A percentile compares a stretch with the other conserved stretches of the same genome.
Conservation (phyloP, 257 asterid species). For the Nicotiana noctiflora region DNA sequence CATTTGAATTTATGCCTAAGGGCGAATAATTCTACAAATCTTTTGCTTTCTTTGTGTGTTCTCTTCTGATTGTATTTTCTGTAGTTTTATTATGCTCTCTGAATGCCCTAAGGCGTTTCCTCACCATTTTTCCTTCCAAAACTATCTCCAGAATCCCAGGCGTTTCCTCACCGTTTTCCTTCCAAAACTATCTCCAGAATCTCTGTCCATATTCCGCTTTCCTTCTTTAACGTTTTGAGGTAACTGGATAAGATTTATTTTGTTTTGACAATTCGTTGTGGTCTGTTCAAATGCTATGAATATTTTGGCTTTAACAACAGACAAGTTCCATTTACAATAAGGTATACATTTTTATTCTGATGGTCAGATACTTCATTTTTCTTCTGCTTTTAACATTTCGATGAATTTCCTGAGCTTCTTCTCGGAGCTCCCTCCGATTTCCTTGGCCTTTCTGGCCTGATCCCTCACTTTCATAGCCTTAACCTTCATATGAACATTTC, state of each 20-base stretch:
- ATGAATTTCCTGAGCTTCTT: constrained; percentile 13
- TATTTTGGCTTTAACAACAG: background rate
- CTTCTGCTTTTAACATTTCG: background rate
- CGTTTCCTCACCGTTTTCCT: background rate
- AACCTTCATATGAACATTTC: constrained; percentile 14
- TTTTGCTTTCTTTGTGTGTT: background rate
- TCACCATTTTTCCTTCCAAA: background rate
- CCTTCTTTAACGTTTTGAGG: background rate
- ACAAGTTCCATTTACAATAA: background rate
- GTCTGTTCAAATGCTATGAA: background rate
- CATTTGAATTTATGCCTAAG: background rate
- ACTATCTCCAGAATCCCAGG: background rate
- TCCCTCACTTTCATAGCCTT: constrained; percentile 24
- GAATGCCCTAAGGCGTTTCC: background rate
- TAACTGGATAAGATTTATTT: background rate
- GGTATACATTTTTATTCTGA: background rate
- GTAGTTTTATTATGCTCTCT: background rate
- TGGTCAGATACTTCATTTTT: background rate
- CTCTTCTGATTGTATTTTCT: background rate
- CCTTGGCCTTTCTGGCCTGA: constrained; percentile 23
- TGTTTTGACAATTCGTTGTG: background rate
- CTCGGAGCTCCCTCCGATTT: constrained; percentile 24
- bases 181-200: background rate
- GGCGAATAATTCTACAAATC: background rate
- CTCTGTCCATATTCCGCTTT: background rate